phyloP scores from a whole-genome alignment of 148 eudicot species.

The Rhododendron ovatum region DNA sequence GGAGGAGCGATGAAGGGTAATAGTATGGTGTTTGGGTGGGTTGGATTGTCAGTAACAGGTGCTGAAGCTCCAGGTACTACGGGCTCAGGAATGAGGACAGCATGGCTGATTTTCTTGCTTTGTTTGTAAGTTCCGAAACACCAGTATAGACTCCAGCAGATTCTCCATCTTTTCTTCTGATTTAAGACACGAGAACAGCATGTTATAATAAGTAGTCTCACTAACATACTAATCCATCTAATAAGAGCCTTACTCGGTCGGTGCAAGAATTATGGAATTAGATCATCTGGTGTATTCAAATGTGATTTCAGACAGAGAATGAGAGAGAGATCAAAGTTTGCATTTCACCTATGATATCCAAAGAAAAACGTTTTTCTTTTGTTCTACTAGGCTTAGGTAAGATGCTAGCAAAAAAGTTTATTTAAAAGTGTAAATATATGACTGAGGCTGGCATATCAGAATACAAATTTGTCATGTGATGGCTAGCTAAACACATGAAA shows the following conservation, averaged over 20 bases:
- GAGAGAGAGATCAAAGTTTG: not conserved
- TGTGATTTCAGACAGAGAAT: not conserved
- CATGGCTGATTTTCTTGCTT: constrained; percentile 70
- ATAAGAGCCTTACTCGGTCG: not conserved
- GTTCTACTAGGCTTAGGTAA: not conserved
- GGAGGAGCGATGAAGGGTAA: constrained; percentile 88
- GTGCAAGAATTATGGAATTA: not conserved
- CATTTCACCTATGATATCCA: not conserved
- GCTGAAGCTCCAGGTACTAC: constrained; percentile 22
- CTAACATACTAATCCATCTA: not conserved
- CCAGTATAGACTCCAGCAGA: constrained; percentile 71
- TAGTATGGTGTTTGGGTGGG: constrained; percentile 43
- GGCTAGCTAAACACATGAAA: not conserved
- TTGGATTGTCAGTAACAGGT: constrained; percentile 36
- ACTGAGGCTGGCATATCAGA: not conserved
- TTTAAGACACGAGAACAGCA: constrained; percentile 12
- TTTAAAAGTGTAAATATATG: not conserved
- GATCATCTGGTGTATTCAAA: not conserved
- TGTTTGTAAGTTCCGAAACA: constrained; percentile 73
- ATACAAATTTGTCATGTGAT: not conserved
- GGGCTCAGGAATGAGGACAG: constrained; percentile 72
- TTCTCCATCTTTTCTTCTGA: constrained; percentile 90
- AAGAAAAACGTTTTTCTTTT: not conserved
- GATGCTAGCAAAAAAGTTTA: not conserved
- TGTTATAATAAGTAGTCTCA: not conserved